These are phyloP conservation scores for Syzygium aqueum DNA, from an alignment of 345 rosid genomes.

Conservation along the genomic window DNA sequence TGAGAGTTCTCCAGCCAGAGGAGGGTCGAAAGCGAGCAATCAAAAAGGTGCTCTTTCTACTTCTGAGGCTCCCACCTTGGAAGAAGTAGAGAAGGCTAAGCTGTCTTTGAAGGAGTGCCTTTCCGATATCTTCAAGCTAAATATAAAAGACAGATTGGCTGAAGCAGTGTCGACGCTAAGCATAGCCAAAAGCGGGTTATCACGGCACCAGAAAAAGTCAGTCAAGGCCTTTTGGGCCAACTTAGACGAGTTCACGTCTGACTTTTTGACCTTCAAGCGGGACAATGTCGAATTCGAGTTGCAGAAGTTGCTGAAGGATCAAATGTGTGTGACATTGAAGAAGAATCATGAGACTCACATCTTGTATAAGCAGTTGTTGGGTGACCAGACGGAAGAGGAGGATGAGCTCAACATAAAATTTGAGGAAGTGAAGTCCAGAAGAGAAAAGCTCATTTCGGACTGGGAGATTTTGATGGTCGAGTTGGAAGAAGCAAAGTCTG, in stretches of 20 bases:
- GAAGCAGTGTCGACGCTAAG: neutral
- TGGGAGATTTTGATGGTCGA: conserved; percentile 2
- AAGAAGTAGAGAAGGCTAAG: conserved; percentile 2
- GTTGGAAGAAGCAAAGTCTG: neutral
- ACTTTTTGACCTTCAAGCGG: neutral
- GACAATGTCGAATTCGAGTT: neutral
- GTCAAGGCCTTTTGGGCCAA: neutral
- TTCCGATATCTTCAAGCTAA: neutral
- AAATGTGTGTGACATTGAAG: neutral
- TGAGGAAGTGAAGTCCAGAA: neutral
- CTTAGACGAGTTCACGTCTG: conserved; percentile 2
- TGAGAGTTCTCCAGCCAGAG: neutral
- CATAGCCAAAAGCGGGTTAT: neutral
- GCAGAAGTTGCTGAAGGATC: neutral
- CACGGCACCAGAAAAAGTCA: neutral
- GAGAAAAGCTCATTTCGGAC: neutral
- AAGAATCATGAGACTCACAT: neutral
- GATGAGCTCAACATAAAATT: neutral
- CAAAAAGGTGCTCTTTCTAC: neutral
- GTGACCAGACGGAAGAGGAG: neutral
- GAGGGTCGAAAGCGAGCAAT: neutral
- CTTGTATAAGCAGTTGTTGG: neutral
- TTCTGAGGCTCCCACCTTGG: neutral
- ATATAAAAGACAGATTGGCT: neutral
- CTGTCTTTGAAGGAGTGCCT: conserved; percentile 2